Evolutionary conservation across 352 stramenopile genomes (phyloP).

Genomic region (Phytophthora cryptogea): DNA sequence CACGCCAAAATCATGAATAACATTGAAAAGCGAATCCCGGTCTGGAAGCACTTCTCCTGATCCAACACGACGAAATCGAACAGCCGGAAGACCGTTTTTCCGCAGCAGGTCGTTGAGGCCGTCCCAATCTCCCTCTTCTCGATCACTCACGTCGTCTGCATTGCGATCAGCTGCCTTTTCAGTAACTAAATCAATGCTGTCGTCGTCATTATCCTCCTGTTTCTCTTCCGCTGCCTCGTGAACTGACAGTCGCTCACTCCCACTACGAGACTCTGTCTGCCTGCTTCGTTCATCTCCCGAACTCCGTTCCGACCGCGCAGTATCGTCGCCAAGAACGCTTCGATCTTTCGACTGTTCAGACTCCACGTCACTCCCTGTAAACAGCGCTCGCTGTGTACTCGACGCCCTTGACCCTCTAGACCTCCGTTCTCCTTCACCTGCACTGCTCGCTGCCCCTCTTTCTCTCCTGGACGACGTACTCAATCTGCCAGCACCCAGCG

Average conservation of each 20-base stretch:
- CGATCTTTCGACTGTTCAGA: neutral
- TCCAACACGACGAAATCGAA: constrained; percentile 40
- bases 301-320: neutral
- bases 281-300: constrained; percentile 1
- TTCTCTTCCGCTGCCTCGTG: constrained; percentile 31
- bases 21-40: constrained; percentile 50
- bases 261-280: constrained; percentile 11
- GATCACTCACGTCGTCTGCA: constrained; percentile 3
- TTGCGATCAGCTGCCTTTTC: neutral
- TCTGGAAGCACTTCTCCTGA: constrained; percentile 38
- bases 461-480: constrained; percentile 9
- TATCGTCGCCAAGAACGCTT: neutral
- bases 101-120: constrained; percentile 65
- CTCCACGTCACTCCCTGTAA: constrained; percentile 9
- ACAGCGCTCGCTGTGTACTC: constrained; percentile 17
- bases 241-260: constrained; percentile 13
- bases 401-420: constrained; percentile 3
- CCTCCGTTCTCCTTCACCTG: neutral
- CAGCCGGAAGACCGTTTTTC: constrained; percentile 54
- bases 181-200: neutral
- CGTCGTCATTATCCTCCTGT: constrained; percentile 14
- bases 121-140: constrained; percentile 40
- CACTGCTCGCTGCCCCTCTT: neutral
- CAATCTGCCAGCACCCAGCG: neutral
- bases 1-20: constrained; percentile 66